phyloP scores from a whole-genome alignment of 768 basidiomycete genomes.

The Favolaschia claudopus region DNA sequence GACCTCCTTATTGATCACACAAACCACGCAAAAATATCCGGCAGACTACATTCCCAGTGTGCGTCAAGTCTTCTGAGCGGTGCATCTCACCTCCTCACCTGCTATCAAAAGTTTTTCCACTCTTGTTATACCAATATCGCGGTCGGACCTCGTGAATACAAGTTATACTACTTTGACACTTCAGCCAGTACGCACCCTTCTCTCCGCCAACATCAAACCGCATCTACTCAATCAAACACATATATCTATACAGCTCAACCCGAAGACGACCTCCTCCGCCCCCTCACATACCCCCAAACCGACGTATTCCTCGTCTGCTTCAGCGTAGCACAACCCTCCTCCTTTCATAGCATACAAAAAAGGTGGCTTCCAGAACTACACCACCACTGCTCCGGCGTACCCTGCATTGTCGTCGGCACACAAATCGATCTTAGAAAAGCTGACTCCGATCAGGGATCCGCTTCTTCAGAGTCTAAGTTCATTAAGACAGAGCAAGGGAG shows the following conservation, averaged over 20 bases:
- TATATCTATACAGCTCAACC: slow-evolving; percentile 76
- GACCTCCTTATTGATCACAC: slow-evolving; percentile 95
- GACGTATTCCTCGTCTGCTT: slow-evolving; percentile 99
- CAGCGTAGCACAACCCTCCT: slow-evolving; percentile 95
- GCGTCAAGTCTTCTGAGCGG: slow-evolving; percentile 47
- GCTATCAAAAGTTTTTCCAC: slow-evolving; percentile 84
- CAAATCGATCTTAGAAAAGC: neutral
- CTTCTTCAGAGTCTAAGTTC: no score
- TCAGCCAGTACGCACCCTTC: no score
- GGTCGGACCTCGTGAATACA: slow-evolving; percentile 99
- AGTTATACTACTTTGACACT: slow-evolving; percentile 96
- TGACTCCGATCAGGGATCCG: no score
- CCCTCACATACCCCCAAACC: slow-evolving; percentile 98
- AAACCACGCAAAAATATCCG: slow-evolving; percentile 96
- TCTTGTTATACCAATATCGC: slow-evolving; percentile 99
- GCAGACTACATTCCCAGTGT: slow-evolving; percentile 99
- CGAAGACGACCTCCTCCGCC: slow-evolving; percentile 98
- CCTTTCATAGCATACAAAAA: slow-evolving; percentile 99
- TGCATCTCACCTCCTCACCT: slow-evolving; percentile 12
- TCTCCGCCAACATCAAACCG: no score
- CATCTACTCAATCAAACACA: neutral
- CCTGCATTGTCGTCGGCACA: slow-evolving; percentile 89
- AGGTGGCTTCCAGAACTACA: slow-evolving; percentile 99
- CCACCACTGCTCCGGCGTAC: slow-evolving; percentile 98
- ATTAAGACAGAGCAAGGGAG: no score